A percentile compares a stretch with the other conserved stretches of the same genome.
Evolutionary conservation across 768 basidiomycete species (phyloP).

Genomic region (Antrodiella citrinella): DNA sequence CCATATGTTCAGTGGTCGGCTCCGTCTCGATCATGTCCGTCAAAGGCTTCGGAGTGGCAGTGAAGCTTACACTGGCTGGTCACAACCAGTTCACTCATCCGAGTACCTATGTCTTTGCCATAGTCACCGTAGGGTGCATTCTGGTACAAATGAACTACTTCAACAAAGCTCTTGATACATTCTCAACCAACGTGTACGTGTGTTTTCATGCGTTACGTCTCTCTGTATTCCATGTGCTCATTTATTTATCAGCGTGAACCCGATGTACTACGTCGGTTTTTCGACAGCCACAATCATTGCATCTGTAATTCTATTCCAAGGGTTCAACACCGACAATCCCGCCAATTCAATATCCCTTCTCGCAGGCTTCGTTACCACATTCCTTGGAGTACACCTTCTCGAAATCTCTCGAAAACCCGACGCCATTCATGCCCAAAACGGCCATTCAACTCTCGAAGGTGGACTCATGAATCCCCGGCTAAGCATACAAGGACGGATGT

Average conservation of each 20-base stretch:
- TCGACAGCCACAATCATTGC: constrained; percentile 89
- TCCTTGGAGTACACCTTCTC: constrained; percentile 94
- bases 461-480: constrained; percentile 72
- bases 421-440: constrained; percentile 29
- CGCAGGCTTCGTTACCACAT: constrained; percentile 86
- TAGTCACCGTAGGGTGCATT: constrained; percentile 78
- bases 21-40: constrained; percentile 98
- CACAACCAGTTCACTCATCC: constrained; percentile 93
- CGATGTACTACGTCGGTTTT: constrained; percentile 97
- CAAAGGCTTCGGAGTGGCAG: constrained; percentile 95
- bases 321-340: constrained; percentile 83
- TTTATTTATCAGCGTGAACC: constrained; percentile 66
- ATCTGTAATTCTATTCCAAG: constrained; percentile 94
- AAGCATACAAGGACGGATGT: constrained; percentile 73
- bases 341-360: constrained; percentile 82
- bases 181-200: constrained; percentile 94
- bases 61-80: constrained; percentile 88
- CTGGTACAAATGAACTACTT: constrained; percentile 93
- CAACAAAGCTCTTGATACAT: constrained; percentile 95
- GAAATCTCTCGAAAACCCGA: constrained; percentile 66
- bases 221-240: background rate
- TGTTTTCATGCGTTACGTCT: background rate
- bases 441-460: constrained; percentile 48
- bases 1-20: constrained; percentile 93
- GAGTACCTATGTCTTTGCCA: constrained; percentile 93